Conservation (phyloP, 2,329 filamentous ascomycete species). For the Colletotrichum filicis region DNA sequence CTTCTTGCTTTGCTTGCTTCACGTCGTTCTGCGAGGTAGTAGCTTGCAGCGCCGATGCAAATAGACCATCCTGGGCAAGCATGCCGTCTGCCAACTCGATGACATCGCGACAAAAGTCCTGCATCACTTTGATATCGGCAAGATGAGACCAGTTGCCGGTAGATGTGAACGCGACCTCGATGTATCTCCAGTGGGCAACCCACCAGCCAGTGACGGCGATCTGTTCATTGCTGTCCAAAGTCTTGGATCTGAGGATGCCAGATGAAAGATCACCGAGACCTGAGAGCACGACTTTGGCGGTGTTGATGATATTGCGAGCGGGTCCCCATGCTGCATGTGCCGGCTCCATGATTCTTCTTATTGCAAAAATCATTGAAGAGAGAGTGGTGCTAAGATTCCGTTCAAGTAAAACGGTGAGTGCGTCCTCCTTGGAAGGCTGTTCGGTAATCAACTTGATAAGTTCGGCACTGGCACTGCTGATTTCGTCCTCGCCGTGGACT, state of each 20-base stretch:
- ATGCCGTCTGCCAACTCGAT: constrained; percentile 93
- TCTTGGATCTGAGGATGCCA: constrained; percentile 65
- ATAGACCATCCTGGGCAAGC: constrained; percentile 85
- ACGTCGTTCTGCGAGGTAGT: not conserved
- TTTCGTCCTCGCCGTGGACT: constrained; percentile 81
- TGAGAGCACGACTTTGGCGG: constrained; percentile 66
- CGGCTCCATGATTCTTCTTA: constrained; percentile 45
- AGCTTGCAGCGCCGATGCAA: constrained; percentile 73
- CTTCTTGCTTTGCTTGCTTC: constrained; percentile 43
- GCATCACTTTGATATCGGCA: constrained; percentile 82
- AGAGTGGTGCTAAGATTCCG: constrained; percentile 55
- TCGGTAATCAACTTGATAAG: constrained; percentile 85
- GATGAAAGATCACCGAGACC: constrained; percentile 66
- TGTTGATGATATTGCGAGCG: constrained; percentile 67
- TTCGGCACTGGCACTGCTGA: constrained; percentile 83
- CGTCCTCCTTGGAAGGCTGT: constrained; percentile 65
- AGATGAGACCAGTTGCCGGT: constrained; percentile 86
- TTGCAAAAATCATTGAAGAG: constrained; percentile 54
- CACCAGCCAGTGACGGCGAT: constrained; percentile 81
- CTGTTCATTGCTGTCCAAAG: constrained; percentile 70
- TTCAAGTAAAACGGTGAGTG: constrained; percentile 58
- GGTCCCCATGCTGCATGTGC: constrained; percentile 64
- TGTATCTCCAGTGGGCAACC: constrained; percentile 83
- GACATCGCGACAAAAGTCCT: constrained; percentile 91
- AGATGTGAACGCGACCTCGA: constrained; percentile 81